Conservation (phyloP, 1,284 basidiomycete species). For the Agaricales sp. region DNA sequence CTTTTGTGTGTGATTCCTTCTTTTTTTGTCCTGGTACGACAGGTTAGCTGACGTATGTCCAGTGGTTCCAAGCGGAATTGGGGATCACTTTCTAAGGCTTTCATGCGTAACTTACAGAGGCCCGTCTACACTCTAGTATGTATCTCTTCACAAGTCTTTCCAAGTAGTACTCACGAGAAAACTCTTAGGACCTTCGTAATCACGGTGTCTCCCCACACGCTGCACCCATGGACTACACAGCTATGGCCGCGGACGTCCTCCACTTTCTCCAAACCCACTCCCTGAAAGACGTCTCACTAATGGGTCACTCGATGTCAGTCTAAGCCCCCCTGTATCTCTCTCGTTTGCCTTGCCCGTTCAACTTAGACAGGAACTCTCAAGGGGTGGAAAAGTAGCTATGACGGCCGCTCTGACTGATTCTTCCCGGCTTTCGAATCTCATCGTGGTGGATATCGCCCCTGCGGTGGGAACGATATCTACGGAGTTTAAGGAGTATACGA, state of each 20-base stretch:
- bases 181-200: constrained; percentile 74
- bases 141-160: background rate
- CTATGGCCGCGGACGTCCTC: constrained; percentile 67
- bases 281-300: constrained; percentile 49
- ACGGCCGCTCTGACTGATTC: constrained; percentile 44
- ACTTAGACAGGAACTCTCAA: no score
- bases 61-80: constrained; percentile 81
- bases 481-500: constrained; percentile 59
- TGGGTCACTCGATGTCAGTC: constrained; percentile 80
- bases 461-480: constrained; percentile 47
- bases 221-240: constrained; percentile 56
- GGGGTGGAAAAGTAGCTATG: constrained; percentile 88
- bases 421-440: constrained; percentile 48
- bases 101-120: constrained; percentile 42
- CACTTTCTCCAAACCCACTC: constrained; percentile 43
- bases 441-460: constrained; percentile 78
- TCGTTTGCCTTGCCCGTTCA: background rate
- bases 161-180: background rate
- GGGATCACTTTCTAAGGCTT: constrained; percentile 58
- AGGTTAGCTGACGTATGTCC: background rate
- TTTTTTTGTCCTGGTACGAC: constrained; percentile 3
- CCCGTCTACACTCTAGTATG: constrained; percentile 69
- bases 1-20: constrained; percentile 39
- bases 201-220: constrained; percentile 74
- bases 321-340: background rate